Base-by-base conservation (phyloP, 2,329 filamentous ascomycete genomes). In the Moelleriella libera region DNA sequence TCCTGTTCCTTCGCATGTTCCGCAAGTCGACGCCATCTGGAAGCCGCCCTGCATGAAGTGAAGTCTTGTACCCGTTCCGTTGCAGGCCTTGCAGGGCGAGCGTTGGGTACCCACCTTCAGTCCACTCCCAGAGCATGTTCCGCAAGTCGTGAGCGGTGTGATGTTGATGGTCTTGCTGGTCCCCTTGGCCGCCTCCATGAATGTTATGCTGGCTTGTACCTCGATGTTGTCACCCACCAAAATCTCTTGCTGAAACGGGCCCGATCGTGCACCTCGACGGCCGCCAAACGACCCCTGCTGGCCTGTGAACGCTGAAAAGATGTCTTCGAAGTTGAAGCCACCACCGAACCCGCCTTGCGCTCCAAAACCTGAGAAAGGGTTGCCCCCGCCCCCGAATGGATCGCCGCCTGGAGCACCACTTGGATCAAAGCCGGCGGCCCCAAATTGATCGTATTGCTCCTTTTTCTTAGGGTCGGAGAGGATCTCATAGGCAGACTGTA, bases 171-270 rank as follows among this genome's bases (percentile, higher is more conserved):
- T 84, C 67, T 95, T 94, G 59, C 73, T 82, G 6, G 84, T 83
- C 37, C 92, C 92, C 66, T 94, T 95, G 8, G 92, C 92, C 6
- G 92, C 88, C 61, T 98, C 92, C 80, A 92, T 85, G 65, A 98
- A 98, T 0, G 85, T 88, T 56, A 98, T 90, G 62, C 79, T 92
- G 45, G 87, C 82, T 65, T 95, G 88, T 29, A 96, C 85, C 63
- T 97, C 90, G 58, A 98, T 95, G 62, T 94, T 88, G 53, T 97
- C 88, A 51, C 92, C 92, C n/a, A 95, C 83, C 55, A 94, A 62
- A 21, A 94, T 79, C 62, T 94, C 83, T 57, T 88, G 70, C 55
- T 72, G 78, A 60, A 92, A 92, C 9, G 85, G 83, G 47, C 75
- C 80, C 6, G 55, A 53, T 39, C 76, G 72, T n/a, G 72, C 68